Base-by-base conservation (phyloP, 345 rosid species). In the Murraya koenigii region DNA sequence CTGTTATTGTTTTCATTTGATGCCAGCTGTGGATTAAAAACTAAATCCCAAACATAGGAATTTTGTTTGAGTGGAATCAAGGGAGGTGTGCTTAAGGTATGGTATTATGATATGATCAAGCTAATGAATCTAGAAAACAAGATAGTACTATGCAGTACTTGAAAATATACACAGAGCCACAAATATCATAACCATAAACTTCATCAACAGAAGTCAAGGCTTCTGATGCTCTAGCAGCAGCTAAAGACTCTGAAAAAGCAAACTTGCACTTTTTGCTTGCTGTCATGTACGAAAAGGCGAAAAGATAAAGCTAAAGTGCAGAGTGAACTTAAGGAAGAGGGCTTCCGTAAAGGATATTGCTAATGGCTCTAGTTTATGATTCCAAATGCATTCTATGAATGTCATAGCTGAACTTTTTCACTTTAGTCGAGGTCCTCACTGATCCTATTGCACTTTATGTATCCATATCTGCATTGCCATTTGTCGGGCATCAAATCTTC, bases 381-480 rank as follows among this genome's bases (percentile, higher is more conserved):
- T 35, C 76, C 77, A 54, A 54, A 41, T 54, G 58, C 71, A 65
- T 72, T 72, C 76, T 64, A 39, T 79, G 67, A 74, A 69, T 52
- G 71, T 47, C 61, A 73, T 59, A 47, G 38, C 41, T 65, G 71
- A 71, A 38, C 78, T 73, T 80, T 85, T 75, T 68, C 77, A 54
- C 79, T 80, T 78, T 73, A 49, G 25, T 52, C 30, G 13, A 47
- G 84, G 74, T 67, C 73, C 83, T 47, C 26, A 14, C 13, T 47
- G 35, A 77, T 54, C 39, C 38, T 33, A 19, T n/a, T 63, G 72
- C 35, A 41, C 71, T 44, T 72, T 3, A 54, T 52, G 58, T 72
- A 77, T 84, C 78, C 75, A 59, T 66, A 25, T 70, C 80, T 75
- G 74, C 79, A 35, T 25, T 33, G 65, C 78, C 83, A 81, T 79